phyloP scores from a whole-genome alignment of 1,284 basidiomycete genomes.

The Naganishia albida region DNA sequence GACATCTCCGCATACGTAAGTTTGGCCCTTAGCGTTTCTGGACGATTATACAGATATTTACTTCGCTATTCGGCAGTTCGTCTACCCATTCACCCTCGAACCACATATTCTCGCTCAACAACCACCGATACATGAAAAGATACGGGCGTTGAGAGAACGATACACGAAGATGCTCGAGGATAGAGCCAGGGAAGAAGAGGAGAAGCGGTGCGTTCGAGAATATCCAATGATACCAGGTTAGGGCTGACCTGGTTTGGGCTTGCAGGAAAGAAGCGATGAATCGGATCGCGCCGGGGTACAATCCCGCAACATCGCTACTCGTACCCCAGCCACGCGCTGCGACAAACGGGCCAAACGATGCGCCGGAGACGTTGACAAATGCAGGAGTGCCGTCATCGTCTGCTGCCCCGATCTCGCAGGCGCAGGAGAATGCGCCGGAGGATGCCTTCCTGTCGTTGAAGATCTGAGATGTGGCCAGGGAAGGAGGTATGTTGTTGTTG shows the following conservation, averaged over 20 bases:
- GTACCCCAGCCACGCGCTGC: slow-evolving; percentile 36
- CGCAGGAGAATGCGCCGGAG: slow-evolving; percentile 22
- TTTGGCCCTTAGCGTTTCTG: slow-evolving; percentile 18
- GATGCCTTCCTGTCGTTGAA: slow-evolving; percentile 28
- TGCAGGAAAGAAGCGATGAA: slow-evolving; percentile 45
- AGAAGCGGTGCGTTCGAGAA: slow-evolving; percentile 67
- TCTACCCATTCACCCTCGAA: slow-evolving; percentile 89
- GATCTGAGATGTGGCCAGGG: not conserved
- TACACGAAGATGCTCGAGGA: slow-evolving; percentile 69
- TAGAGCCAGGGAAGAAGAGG: slow-evolving; percentile 76
- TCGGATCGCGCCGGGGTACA: slow-evolving; percentile 52
- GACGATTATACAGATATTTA: not conserved
- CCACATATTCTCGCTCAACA: slow-evolving; percentile 74
- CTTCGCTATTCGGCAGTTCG: slow-evolving; percentile 64
- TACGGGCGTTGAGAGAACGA: slow-evolving; percentile 65
- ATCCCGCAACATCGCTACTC: slow-evolving; percentile 46
- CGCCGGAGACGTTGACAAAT: not conserved
- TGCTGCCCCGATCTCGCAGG: not conserved
- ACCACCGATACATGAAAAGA: slow-evolving; percentile 66
- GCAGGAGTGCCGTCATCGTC: not conserved
- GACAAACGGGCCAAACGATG: not conserved
- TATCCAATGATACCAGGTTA: slow-evolving; percentile 39
- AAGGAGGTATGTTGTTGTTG: not conserved
- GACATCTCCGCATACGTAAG: slow-evolving; percentile 82
- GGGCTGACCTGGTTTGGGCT: no score